Base-by-base conservation (phyloP, 2,329 filamentous ascomycete genomes). In the Colletotrichum sp. region DNA sequence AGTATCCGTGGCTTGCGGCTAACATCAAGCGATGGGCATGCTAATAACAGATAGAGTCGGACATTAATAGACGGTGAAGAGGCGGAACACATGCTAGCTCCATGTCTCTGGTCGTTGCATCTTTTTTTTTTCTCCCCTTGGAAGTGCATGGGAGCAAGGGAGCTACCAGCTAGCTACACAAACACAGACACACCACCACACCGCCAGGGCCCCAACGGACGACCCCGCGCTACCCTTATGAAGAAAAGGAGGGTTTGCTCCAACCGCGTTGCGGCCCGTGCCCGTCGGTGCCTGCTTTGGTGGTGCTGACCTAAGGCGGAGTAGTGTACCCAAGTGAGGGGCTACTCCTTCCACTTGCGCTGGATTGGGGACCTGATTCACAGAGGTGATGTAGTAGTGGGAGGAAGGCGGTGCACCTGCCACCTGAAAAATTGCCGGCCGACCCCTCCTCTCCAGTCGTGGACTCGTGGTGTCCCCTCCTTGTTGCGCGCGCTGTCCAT, bases 151-250 rank as follows among this genome's bases (percentile, higher is more conserved):
- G 44, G 44, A 21, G 44, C 44, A 44, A 18, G 39, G 39, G 39
- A n/a, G 39, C 18, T 52, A 52, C 44, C 44, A 52, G n/a, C 44
- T 21, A 52, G 44, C 44, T 52, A 21, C 6, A 52, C 44, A 21
- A n/a, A 52, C 44, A 52, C 44, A 52, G 44, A 21, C n/a, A 52
- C 44, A 21, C 10, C 44, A 52, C 44, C 44, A 73, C 73, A 76
- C 70, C 73, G 73, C 73, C 63, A 64, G 59, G 62, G 57, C 55
- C 63, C 18, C 26, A 24, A 34, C 18, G 55, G 70, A 68, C 73
- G 73, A 73, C 55, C 63, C 63, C 69, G 63, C 73, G 63, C 73
- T 72, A 73, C 8, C 49, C 49, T 63, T 57, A 32, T 68, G 66
- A 68, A 68, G 66, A 60, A 68, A 52, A 39, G 60, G 36, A 72